Conservation (phyloP, 2,329 filamentous ascomycete species). For the Anisogramma anomala region DNA sequence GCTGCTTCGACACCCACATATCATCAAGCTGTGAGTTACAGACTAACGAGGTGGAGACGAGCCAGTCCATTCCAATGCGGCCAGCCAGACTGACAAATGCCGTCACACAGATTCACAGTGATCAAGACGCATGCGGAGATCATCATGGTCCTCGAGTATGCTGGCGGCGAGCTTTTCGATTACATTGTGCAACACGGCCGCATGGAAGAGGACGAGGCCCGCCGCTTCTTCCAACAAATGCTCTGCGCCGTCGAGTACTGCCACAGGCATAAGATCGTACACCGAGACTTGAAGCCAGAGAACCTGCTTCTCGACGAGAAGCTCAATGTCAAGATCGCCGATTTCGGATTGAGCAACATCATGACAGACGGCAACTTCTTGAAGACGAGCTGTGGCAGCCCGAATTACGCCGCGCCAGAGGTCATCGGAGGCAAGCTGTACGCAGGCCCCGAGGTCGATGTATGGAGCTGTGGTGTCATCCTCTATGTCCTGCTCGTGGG, state of each 20-base stretch:
- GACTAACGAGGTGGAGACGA: background rate
- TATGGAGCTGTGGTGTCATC: slow-evolving; percentile 95
- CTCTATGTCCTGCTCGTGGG: slow-evolving; percentile 73
- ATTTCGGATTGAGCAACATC: slow-evolving; percentile 97
- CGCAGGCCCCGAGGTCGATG: slow-evolving; percentile 92
- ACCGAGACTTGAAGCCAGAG: slow-evolving; percentile 94
- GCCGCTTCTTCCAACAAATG: slow-evolving; percentile 98
- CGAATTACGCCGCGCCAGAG: slow-evolving; percentile 95
- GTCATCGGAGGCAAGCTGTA: slow-evolving; percentile 97
- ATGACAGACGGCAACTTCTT: slow-evolving; percentile 99
- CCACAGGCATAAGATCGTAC: slow-evolving; percentile 96
- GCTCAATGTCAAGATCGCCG: slow-evolving; percentile 97
- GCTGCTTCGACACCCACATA: slow-evolving; percentile 88
- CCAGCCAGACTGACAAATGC: background rate
- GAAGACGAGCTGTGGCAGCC: slow-evolving; percentile 95
- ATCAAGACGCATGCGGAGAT: slow-evolving; percentile 92
- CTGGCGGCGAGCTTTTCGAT: slow-evolving; percentile 91
- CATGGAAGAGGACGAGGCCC: slow-evolving; percentile 83
- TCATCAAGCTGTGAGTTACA: slow-evolving; percentile 79
- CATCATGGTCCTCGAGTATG: slow-evolving; percentile 98
- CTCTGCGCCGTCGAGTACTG: slow-evolving; percentile 98
- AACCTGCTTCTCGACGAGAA: slow-evolving; percentile 91
- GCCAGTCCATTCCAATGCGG: background rate
- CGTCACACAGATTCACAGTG: slow-evolving; percentile 63
- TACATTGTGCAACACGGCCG: slow-evolving; percentile 93